A percentile compares a stretch with the other conserved stretches of the same genome.
Evolutionary conservation across 768 basidiomycete genomes (phyloP).

Genomic region (Coprinopsis marcescibilis): DNA sequence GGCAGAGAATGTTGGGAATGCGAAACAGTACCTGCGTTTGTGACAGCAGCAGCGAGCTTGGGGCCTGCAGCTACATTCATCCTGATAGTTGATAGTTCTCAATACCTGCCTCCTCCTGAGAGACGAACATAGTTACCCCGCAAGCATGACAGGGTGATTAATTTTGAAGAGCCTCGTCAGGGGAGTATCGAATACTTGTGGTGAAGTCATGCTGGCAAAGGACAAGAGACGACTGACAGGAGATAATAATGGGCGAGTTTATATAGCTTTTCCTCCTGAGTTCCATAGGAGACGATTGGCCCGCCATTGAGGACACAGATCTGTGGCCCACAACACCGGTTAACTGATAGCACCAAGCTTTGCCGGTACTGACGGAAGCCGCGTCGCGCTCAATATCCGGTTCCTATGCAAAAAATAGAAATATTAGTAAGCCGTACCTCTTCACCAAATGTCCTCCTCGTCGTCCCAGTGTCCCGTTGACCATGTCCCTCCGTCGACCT

Average conservation of each 20-base stretch:
- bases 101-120: neutral
- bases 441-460: slow-evolving; percentile 19
- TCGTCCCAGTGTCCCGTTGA: slow-evolving; percentile 47
- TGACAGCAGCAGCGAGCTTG: slow-evolving; percentile 81
- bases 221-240: slow-evolving; percentile 6
- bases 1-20: neutral
- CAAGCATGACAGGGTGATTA: slow-evolving; percentile 81
- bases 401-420: neutral
- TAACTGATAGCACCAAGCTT: too few species aligned
- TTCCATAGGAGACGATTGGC: too few species aligned
- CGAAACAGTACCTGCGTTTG: slow-evolving; percentile 67
- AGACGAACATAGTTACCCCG: slow-evolving; percentile 39
- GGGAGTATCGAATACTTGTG: slow-evolving; percentile 62
- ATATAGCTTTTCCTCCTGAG: too few species aligned
- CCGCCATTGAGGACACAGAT: too few species aligned
- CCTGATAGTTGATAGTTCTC: slow-evolving; percentile 23
- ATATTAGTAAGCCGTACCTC: slow-evolving; percentile 13
- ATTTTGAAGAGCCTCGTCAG: slow-evolving; percentile 73
- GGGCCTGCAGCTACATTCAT: slow-evolving; percentile 90
- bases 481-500: slow-evolving; percentile 22
- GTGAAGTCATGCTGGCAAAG: slow-evolving; percentile 51
- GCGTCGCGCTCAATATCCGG: too few species aligned
- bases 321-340: too few species aligned
- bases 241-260: neutral
- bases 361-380: too few species aligned